These are phyloP conservation scores for Cytospora leucostoma DNA, from an alignment of 2,329 filamentous ascomycete genomes.

Conservation along the genomic window DNA sequence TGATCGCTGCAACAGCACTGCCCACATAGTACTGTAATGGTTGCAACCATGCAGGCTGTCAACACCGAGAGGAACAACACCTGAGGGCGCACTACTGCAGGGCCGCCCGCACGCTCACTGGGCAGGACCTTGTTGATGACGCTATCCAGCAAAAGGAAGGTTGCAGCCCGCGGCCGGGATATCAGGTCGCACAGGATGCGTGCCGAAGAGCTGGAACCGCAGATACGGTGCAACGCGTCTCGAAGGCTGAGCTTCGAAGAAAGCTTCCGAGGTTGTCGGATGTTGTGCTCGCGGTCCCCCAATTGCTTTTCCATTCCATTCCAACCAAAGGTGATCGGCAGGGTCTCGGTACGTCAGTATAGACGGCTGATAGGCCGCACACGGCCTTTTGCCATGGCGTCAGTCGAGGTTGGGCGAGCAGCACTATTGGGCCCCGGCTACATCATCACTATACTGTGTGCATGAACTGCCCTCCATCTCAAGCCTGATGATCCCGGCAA, in stretches of 20 bases:
- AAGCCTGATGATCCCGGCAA: too few relatives aligned
- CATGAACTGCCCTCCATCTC: too few relatives aligned
- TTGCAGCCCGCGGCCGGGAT: slow-evolving; percentile 16
- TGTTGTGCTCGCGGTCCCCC: too few relatives aligned
- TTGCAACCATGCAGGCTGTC: slow-evolving; percentile 12
- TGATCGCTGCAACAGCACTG: slow-evolving; percentile 13
- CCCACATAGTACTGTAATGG: slow-evolving; percentile 17
- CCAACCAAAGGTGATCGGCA: too few relatives aligned
- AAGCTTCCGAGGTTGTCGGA: not conserved
- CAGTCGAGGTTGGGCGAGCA: too few relatives aligned
- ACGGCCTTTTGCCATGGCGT: too few relatives aligned
- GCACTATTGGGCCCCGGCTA: too few relatives aligned
- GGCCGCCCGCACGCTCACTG: slow-evolving; percentile 18
- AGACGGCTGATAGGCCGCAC: too few relatives aligned
- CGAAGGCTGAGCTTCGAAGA: not conserved
- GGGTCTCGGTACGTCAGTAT: too few relatives aligned
- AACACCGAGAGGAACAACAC: not conserved
- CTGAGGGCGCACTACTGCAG: slow-evolving; percentile 24
- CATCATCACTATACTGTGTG: too few relatives aligned
- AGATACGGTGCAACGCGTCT: slow-evolving; percentile 16
- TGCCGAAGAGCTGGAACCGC: slow-evolving; percentile 24
- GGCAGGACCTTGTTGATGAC: not conserved
- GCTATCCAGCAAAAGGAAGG: slow-evolving; percentile 8
- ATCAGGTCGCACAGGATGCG: slow-evolving; percentile 20
- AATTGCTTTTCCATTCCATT: too few relatives aligned